phyloP scores from a whole-genome alignment of 73 alveolate genomes.

The Effrenium voratum region DNA sequence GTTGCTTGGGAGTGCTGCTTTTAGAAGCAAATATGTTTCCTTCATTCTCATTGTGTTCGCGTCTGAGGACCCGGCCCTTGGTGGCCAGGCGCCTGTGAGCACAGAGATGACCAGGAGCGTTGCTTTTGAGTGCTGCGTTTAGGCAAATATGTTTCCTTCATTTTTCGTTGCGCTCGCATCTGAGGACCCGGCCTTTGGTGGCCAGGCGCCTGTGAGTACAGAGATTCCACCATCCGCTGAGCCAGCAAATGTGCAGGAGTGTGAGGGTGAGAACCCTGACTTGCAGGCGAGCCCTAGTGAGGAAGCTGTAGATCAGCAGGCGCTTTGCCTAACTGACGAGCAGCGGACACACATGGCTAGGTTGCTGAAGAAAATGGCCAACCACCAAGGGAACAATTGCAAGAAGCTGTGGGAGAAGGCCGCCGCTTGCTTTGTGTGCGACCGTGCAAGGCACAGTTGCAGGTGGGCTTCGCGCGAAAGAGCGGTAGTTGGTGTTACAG shows the following conservation, averaged over 20 bases:
- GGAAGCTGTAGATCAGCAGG: not conserved
- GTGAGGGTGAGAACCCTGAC: not conserved
- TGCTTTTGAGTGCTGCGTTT: too few species aligned
- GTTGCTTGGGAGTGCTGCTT: too few species aligned
- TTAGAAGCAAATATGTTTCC: too few species aligned
- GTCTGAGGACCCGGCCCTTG: not conserved
- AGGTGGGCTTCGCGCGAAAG: not conserved
- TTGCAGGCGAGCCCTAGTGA: not conserved
- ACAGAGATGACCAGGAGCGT: too few species aligned
- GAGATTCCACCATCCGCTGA: not conserved
- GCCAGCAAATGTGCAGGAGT: not conserved
- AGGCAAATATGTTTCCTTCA: too few species aligned
- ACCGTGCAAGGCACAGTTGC: not conserved
- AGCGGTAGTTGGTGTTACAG: not conserved
- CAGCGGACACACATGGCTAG: not conserved
- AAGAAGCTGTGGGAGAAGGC: not conserved
- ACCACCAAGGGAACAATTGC: not conserved
- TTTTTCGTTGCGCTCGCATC: not conserved
- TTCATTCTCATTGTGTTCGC: not conserved
- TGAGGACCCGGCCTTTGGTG: not conserved
- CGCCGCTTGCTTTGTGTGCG: not conserved
- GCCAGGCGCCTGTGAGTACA: not conserved
- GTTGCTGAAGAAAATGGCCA: not conserved
- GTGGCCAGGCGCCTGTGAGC: not conserved
- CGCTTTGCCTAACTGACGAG: not conserved